These are phyloP conservation scores for Chondrus crispus DNA, from an alignment of 23 red algal genomes.

Conservation along the genomic window DNA sequence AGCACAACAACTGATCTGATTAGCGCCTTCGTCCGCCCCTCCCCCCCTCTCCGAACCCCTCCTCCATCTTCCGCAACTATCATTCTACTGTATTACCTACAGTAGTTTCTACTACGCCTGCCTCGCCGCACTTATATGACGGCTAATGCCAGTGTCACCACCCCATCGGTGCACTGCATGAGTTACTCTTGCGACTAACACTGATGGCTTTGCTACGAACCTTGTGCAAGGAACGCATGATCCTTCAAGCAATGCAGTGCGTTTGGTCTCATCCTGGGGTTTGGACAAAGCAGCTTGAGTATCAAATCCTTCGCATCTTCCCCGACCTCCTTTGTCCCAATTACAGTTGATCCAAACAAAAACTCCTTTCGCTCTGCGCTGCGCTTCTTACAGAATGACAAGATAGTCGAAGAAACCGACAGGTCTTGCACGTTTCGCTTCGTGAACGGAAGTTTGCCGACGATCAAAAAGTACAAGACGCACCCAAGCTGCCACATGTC, in stretches of 20 bases:
- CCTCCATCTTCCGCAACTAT: no score
- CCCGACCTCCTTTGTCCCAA: not conserved
- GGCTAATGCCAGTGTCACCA: no score
- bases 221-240: conserved; percentile 13
- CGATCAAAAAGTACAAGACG: conserved; percentile 32
- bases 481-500: conserved; percentile 58
- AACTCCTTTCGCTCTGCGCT: conserved; percentile 30
- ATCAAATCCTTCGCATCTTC: not conserved
- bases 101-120: no score
- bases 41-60: no score
- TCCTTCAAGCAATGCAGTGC: conserved; percentile 35
- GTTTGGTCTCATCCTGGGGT: conserved; percentile 44
- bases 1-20: no score
- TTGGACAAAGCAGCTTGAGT: conserved; percentile 46
- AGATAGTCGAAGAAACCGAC: conserved; percentile 15
- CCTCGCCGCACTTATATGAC: no score
- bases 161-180: no score
- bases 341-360: conserved; percentile 5
- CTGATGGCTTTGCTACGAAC: no score
- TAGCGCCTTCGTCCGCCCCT: no score
- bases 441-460: conserved; percentile 45
- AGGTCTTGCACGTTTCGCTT: conserved; percentile 21
- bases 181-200: no score
- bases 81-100: no score
- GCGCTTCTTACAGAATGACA: conserved; percentile 38